Evolutionary conservation across 2,329 filamentous ascomycete species (phyloP).

Genomic region (Ascochyta fabae): DNA sequence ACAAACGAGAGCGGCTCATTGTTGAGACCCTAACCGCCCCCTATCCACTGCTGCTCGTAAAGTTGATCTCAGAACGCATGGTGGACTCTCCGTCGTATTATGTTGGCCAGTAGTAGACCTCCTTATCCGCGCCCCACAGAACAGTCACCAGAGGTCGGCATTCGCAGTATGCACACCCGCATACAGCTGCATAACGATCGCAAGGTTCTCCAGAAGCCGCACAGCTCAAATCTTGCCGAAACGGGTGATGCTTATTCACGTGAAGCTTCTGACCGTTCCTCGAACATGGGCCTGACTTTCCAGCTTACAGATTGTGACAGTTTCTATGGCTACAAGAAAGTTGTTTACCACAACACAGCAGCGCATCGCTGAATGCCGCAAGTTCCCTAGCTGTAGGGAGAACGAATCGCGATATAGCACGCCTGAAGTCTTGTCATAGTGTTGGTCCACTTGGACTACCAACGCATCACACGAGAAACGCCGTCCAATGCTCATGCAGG

Average conservation of each 20-base stretch:
- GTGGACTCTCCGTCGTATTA: constrained; percentile 13
- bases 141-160: background rate
- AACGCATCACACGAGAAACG: background rate
- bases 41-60: constrained; percentile 19
- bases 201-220: too few species aligned
- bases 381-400: background rate
- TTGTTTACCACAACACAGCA: too few species aligned
- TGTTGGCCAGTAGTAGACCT: constrained; percentile 6
- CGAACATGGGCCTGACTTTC: background rate
- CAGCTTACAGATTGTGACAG: background rate
- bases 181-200: constrained; percentile 1
- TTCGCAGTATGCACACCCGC: background rate
- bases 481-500: background rate
- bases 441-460: background rate
- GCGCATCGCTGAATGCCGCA: background rate
- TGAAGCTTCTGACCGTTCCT: constrained; percentile 20
- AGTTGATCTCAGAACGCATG: background rate
- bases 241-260: constrained; percentile 16
- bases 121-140: constrained; percentile 1
- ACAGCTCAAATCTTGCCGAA: constrained; percentile 1
- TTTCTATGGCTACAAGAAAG: background rate
- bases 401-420: background rate
- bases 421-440: background rate
- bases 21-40: background rate
- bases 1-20: background rate